A percentile compares a stretch with the other conserved stretches of the same genome.
Evolutionary conservation across 306 rosid genomes (phyloP).

Genomic region (Senna tora): DNA sequence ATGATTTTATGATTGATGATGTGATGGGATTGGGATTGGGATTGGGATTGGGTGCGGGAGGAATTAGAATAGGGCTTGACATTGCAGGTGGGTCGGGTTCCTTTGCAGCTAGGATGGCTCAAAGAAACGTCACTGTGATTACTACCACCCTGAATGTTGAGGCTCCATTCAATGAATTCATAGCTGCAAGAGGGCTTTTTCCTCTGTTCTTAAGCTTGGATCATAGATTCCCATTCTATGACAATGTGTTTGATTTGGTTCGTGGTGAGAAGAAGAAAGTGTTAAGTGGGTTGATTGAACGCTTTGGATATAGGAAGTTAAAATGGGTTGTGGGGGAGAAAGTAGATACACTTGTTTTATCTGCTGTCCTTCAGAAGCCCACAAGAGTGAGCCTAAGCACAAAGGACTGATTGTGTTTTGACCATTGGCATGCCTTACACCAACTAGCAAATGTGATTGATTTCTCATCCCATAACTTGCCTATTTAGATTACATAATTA

Average conservation of each 20-base stretch:
- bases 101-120: constrained; percentile 96
- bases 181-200: constrained; percentile 90
- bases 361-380: constrained; percentile 90
- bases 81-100: constrained; percentile 90
- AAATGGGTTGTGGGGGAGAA: constrained; percentile 97
- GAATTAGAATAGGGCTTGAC: constrained; percentile 81
- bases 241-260: constrained; percentile 80
- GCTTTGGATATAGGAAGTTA: constrained; percentile 84
- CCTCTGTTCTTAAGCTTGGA: constrained; percentile 81
- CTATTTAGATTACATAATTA: too few species aligned
- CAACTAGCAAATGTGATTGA: too few species aligned
- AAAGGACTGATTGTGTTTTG: too few species aligned
- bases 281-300: constrained; percentile 78
- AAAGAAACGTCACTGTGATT: constrained; percentile 74
- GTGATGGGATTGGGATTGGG: constrained; percentile 73
- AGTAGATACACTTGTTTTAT: constrained; percentile 62
- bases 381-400: too few species aligned
- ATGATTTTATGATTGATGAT: constrained; percentile 78
- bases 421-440: too few species aligned
- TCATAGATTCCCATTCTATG: constrained; percentile 89
- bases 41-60: constrained; percentile 75
- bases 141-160: constrained; percentile 72
- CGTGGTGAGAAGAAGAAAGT: constrained; percentile 73
- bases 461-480: too few species aligned
- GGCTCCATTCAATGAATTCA: constrained; percentile 87